Evolutionary conservation across 768 basidiomycete species (phyloP).

Genomic region (Hortiboletus campestris): DNA sequence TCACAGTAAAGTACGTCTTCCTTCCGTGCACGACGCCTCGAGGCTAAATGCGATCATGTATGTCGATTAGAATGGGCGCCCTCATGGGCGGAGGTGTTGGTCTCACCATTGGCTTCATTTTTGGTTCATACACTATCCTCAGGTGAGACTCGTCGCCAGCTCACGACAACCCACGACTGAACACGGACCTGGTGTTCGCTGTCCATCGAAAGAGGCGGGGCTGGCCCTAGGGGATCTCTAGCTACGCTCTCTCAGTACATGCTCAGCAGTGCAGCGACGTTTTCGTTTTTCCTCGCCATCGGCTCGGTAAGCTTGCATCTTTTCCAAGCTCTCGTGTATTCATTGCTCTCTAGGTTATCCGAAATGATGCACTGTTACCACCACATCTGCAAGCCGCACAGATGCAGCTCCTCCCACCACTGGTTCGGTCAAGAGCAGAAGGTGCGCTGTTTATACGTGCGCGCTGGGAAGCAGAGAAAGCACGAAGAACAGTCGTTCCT

Average conservation of each 20-base stretch:
- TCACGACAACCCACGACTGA: conserved; percentile 3
- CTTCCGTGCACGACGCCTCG: neutral
- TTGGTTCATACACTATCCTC: conserved; percentile 90
- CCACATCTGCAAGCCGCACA: conserved; percentile 64
- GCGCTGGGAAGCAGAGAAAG: conserved; percentile 69
- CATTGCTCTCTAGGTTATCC: conserved; percentile 68
- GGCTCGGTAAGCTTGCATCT: conserved; percentile 63
- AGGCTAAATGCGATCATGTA: conserved; percentile 4
- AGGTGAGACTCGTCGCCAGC: conserved; percentile 49
- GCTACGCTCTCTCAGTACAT: conserved; percentile 97
- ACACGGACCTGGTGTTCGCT: neutral
- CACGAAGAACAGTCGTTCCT: conserved; percentile 19
- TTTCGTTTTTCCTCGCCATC: conserved; percentile 95
- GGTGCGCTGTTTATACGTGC: conserved; percentile 69
- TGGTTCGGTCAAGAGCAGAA: conserved; percentile 62
- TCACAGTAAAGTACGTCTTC: conserved; percentile 57
- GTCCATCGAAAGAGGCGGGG: conserved; percentile 66
- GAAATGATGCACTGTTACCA: conserved; percentile 66
- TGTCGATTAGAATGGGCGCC: conserved; percentile 76
- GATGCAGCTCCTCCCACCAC: conserved; percentile 53
- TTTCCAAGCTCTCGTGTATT: neutral
- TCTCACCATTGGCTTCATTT: conserved; percentile 95
- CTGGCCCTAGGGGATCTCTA: conserved; percentile 86
- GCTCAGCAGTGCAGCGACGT: conserved; percentile 96
- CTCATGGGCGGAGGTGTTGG: conserved; percentile 93